phyloP scores from a whole-genome alignment of 2,329 filamentous ascomycete genomes.

The Aspergillus niger region DNA sequence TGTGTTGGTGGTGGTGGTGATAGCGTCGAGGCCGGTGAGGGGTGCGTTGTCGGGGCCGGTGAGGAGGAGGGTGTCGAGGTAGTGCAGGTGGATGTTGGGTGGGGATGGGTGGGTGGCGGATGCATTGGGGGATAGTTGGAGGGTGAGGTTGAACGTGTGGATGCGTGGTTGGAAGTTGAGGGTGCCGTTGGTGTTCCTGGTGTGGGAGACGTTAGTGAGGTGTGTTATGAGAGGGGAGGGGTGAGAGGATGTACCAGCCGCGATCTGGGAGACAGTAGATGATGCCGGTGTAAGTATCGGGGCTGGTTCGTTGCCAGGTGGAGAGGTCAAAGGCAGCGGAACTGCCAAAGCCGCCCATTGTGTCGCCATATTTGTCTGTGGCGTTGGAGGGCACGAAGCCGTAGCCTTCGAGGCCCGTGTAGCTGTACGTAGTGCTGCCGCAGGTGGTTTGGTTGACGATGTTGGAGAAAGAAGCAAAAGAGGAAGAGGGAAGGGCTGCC shows the following conservation, averaged over 20 bases:
- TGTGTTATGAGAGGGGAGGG: background rate
- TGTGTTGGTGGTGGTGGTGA: conserved; percentile 37
- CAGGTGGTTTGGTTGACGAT: conserved; percentile 56
- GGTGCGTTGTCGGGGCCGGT: conserved; percentile 64
- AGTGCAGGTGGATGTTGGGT: conserved; percentile 64
- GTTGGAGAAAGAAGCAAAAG: background rate
- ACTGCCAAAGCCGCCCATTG: conserved; percentile 67
- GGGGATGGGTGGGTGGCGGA: conserved; percentile 55
- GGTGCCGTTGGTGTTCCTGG: conserved; percentile 19
- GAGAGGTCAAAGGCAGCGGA: conserved; percentile 63
- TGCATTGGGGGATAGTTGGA: conserved; percentile 57
- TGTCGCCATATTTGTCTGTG: conserved; percentile 69
- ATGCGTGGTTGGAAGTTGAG: conserved; percentile 61
- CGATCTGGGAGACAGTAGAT: conserved; percentile 67
- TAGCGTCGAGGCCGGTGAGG: conserved; percentile 65
- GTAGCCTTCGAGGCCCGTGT: conserved; percentile 67
- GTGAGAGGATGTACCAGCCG: conserved; percentile 56
- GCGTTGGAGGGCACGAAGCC: conserved; percentile 61
- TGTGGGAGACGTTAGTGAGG: background rate
- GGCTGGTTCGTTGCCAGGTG: conserved; percentile 59
- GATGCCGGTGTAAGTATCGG: conserved; percentile 60
- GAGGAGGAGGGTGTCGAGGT: conserved; percentile 66
- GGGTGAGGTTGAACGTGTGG: conserved; percentile 65
- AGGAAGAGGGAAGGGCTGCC: conserved; percentile 6
- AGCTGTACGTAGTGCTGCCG: conserved; percentile 64